Evolutionary conservation across 2,329 filamentous ascomycete genomes (phyloP), one percentile per base, ranked within the genome.

Genomic region (Curvularia verruculosa): DNA sequence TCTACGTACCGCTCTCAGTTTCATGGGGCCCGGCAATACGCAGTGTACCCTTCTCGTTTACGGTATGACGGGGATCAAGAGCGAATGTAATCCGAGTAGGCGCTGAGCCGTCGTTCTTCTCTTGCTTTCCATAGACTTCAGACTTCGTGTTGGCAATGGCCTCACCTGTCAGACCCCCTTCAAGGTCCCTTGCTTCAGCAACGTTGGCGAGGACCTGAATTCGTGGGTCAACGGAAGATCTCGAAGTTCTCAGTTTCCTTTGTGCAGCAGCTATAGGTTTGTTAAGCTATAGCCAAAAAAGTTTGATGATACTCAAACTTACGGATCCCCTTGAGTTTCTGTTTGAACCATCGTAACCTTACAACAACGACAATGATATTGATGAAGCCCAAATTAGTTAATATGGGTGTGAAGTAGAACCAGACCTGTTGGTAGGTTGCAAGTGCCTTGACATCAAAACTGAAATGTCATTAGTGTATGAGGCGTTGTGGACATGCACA

Each of bases 341-440:
- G 96, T 77, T 98, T 93, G 72, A 99, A 99, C 94, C 94, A 99
- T 77, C 96, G 96, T 1, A 99, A 81, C 23, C 95, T 89, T 12
- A 98, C 83, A 66, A 96, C 93, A 6, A 99, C 95, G 39, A 99
- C 92, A 39, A 86, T 89, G 1, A 90, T 72, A 37, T 78, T 76
- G 46, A 78, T 77, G 54, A 77, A 75, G 44, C 78, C 77, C 19
- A 76, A 73, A 10, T 72, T 78, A 58, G 74, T 77, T 12, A 76
- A 15, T 51, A 66, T 75, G 5, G 76, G 63, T 6, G 75, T 64
- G 7, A 78, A 51, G 60, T 75, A 71, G 21, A 78, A 61, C 21
- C 71, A 83, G 36, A 91, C 74, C 15, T 58, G 82, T 59, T 83
- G 81, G 61, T 82, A 83, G 5, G 77, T 66, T 26, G 71, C 61